Base-by-base conservation (phyloP, 148 eudicot genomes). In the Silene latifolia region DNA sequence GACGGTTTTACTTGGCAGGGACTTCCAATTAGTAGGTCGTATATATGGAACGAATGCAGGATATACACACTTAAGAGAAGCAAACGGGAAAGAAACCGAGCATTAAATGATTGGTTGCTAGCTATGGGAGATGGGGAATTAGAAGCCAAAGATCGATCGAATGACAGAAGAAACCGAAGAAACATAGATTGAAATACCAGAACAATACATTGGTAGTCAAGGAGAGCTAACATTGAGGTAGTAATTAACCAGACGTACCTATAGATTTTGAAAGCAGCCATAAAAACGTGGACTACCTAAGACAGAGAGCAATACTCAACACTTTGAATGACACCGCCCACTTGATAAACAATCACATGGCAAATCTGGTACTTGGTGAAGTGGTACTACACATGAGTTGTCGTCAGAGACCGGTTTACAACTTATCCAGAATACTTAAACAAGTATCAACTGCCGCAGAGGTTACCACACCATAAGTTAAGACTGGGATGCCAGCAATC, bases 91-190 rank as follows among this genome's bases (percentile, higher is more conserved):
- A 27, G 29, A 27, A 27, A 27, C 3, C 29, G 0, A 62, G 56
- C 5, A 3, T 76, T 76, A 58, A 76, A 69, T 8, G 46, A 76
- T 2, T 76, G 79, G 68, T 25, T 69, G 5, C 4, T 76, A 12
- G 67, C 18, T 4, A 24, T 76, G 56, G 74, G 74, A 1, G 67
- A 58, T 12, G 79, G 79, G 1, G 39, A 14, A 1, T 23, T 69
- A 1, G 62, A 57, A 6, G 29, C 51, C 20, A 18, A 44, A 0
- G n/a, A 66, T 10, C 62, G 48, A n/a, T n/a, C n/a, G 0, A 18
- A 13, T n/a, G 72, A 75, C 3, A n/a, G n/a, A n/a, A n/a, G n/a
- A n/a, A n/a, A 25, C 4, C 0, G 72, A 75, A 35, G 14, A 14
- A 1, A 76, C 60, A 0, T 76, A 59, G 74, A 58, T 76, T 11